phyloP scores from a whole-genome alignment of 2,329 filamentous ascomycete species.

The Incumbomyces lentus region DNA sequence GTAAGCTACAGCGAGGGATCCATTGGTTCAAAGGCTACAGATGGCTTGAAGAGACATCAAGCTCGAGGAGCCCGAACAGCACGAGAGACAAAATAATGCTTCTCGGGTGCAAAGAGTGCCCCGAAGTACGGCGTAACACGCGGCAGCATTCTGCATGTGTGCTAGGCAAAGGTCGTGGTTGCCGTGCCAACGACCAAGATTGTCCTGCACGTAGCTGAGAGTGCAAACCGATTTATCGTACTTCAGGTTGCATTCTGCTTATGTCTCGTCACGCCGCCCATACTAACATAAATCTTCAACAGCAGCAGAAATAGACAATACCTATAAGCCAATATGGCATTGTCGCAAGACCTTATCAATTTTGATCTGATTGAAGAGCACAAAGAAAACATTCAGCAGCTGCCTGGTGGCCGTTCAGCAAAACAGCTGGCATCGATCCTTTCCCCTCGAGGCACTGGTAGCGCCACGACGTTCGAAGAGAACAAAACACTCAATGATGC shows the following conservation, averaged over 20 bases:
- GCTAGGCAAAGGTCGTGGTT: not conserved
- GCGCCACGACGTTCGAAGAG: slow-evolving; percentile 51
- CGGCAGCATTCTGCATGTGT: not conserved
- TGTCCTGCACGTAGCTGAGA: too few relatives aligned
- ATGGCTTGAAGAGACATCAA: slow-evolving; percentile 24
- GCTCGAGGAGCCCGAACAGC: slow-evolving; percentile 59
- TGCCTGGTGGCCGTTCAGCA: slow-evolving; percentile 80
- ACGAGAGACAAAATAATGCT: too few relatives aligned
- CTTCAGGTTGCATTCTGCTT: too few relatives aligned
- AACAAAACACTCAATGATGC: slow-evolving; percentile 69
- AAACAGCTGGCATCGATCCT: slow-evolving; percentile 73
- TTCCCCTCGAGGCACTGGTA: slow-evolving; percentile 47
- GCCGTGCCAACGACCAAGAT: slow-evolving; percentile 1
- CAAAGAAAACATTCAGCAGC: slow-evolving; percentile 94
- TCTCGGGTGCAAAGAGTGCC: too few relatives aligned
- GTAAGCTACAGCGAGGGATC: not conserved
- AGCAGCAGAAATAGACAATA: slow-evolving; percentile 4
- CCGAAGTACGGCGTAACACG: slow-evolving; percentile 18
- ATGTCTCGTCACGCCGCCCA: not conserved
- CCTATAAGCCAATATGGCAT: slow-evolving; percentile 5
- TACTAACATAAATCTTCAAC: not conserved
- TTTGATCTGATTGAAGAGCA: slow-evolving; percentile 93
- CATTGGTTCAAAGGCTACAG: too few relatives aligned
- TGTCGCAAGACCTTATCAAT: slow-evolving; percentile 35
- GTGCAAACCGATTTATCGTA: too few relatives aligned